phyloP scores from a whole-genome alignment of 345 rosid genomes.

The Geranium rotundifolium region DNA sequence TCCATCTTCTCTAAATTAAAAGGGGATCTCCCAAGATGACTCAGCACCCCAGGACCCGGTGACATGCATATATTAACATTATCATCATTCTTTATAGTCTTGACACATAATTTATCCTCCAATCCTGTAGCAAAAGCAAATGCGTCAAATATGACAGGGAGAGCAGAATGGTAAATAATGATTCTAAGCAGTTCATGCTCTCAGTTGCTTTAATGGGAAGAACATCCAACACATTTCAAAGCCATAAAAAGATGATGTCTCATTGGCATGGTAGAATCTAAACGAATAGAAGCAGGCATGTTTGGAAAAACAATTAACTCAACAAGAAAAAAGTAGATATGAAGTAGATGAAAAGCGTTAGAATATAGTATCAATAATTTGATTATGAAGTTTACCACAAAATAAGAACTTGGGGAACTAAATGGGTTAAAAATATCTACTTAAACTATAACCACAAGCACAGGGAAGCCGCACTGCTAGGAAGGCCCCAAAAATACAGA shows the following conservation, averaged over 20 bases:
- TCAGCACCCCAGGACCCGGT: constrained; percentile 47
- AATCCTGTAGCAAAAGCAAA: constrained; percentile 34
- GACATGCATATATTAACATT: constrained; percentile 48
- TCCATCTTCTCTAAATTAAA: constrained; percentile 69
- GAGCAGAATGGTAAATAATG: neutral
- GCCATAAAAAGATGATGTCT: neutral
- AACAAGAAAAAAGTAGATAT: neutral
- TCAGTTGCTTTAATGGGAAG: neutral
- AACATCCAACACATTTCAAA: neutral
- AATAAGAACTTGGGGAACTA: too few species aligned
- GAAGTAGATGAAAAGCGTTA: neutral
- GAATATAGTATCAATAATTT: neutral
- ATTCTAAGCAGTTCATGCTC: neutral
- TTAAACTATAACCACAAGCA: too few species aligned
- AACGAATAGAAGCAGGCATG: neutral
- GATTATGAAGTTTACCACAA: too few species aligned
- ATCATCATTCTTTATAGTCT: constrained; percentile 36
- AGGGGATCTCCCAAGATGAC: constrained; percentile 35
- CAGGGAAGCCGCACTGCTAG: too few species aligned
- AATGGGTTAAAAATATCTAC: too few species aligned
- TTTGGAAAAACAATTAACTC: neutral
- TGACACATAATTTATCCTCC: constrained; percentile 52
- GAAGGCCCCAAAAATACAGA: too few species aligned
- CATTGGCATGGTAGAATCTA: neutral
- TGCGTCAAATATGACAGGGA: neutral